Conservation (phyloP, 768 basidiomycete species). For the Kwoniella heveanensis region DNA sequence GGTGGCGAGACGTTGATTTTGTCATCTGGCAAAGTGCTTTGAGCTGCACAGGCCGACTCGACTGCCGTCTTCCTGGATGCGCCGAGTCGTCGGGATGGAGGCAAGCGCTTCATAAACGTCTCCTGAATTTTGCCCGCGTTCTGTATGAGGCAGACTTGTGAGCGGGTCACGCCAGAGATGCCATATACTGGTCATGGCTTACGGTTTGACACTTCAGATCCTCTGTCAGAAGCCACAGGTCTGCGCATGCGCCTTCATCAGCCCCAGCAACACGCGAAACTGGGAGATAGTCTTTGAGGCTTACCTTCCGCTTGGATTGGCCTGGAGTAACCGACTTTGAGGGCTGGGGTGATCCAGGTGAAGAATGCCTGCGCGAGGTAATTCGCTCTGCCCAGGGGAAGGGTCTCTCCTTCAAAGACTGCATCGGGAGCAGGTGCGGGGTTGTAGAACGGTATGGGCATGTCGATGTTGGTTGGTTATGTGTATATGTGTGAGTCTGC, state of each 20-base stretch:
- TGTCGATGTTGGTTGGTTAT: too few relatives aligned
- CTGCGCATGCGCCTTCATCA: too few relatives aligned
- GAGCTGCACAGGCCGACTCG: too few relatives aligned
- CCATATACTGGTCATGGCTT: too few relatives aligned
- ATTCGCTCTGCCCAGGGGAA: constrained; percentile 34
- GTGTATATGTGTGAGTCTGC: too few relatives aligned
- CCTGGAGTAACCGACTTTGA: constrained; percentile 40
- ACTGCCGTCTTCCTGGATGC: not conserved
- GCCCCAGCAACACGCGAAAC: too few relatives aligned
- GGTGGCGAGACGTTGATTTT: too few relatives aligned
- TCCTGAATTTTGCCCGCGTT: constrained; percentile 19
- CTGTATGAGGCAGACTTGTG: not conserved
- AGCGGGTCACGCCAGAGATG: not conserved
- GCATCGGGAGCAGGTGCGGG: constrained; percentile 32
- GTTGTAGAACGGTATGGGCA: constrained; percentile 41
- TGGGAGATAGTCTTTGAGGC: too few relatives aligned
- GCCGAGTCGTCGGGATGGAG: constrained; percentile 17
- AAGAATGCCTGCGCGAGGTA: constrained; percentile 31
- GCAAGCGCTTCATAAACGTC: constrained; percentile 28
- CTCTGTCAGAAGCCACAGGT: constrained; percentile 28
- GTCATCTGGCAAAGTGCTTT: too few relatives aligned
- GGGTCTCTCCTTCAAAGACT: constrained; percentile 25
- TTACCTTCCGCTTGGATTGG: constrained; percentile 34
- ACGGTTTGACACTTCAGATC: constrained; percentile 30
- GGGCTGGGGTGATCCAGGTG: constrained; percentile 41